Percentiles rank a stretch among this genome's conserved stretches.
Conservation (phyloP, 345 rosid species). For the Chamaenerion angustifolium region DNA sequence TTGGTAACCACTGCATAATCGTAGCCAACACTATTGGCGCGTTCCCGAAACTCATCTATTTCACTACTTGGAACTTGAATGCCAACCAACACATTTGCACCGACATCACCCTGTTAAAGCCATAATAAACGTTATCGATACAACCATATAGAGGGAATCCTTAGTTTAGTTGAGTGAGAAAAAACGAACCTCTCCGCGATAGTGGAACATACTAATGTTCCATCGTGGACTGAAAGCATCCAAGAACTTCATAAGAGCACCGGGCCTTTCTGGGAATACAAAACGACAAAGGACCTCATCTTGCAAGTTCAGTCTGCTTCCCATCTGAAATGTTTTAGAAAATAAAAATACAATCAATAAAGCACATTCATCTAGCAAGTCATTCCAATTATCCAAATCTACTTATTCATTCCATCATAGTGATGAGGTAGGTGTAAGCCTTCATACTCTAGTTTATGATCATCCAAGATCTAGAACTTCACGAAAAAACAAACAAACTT, state of each 20-base stretch:
- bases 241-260: constrained; percentile 88
- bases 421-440: too few species aligned
- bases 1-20: constrained; percentile 62
- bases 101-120: constrained; percentile 69
- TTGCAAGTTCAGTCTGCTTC: constrained; percentile 51
- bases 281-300: constrained; percentile 80
- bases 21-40: constrained; percentile 51
- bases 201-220: constrained; percentile 93
- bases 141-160: neutral
- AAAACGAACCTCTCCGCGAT: constrained; percentile 57
- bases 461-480: neutral
- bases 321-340: constrained; percentile 89
- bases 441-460: neutral
- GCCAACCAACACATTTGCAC: constrained; percentile 88
- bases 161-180: neutral
- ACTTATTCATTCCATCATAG: too few species aligned
- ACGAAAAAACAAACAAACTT: too few species aligned
- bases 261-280: constrained; percentile 89
- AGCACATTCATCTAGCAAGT: constrained; percentile 1
- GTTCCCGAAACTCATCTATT: constrained; percentile 44
- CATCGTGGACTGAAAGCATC: constrained; percentile 84
- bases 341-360: too few species aligned
- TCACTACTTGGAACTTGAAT: constrained; percentile 44
- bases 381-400: too few species aligned
- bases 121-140: constrained; percentile 1